Evolutionary conservation across 176 grass and related monocot genomes (phyloP), one percentile per base, ranked within the genome.

Genomic region (Oryza glumipatula): DNA sequence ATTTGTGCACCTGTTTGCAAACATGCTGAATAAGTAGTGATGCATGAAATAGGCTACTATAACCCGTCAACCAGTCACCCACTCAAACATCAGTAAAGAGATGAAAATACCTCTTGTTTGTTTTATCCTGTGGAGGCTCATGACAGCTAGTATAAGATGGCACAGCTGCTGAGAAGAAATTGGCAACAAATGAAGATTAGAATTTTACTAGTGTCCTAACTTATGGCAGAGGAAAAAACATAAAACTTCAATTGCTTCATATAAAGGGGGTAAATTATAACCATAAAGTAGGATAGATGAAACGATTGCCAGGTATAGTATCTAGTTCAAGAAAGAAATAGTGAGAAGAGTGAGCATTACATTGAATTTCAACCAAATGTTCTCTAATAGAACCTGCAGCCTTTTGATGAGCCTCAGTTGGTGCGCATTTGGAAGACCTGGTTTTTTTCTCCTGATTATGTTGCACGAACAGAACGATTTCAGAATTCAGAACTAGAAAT

Each of bases 31-130:
- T 85, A 19, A 83, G 82, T 22, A 68, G 41, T 16, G 0, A 70
- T 75, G 15, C 11, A 11, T 26, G 44, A 81, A 79, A 76, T 23
- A 63, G 36, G 47, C 13, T n/a, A 81, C 35, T 41, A 19, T 13
- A 52, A 41, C 17, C 56, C 4, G 1, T 22, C 41, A 26, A 46
- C 71, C 22, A 28, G 22, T 48, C 28, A 14, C 0, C 79, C 74
- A 74, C 36, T 46, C 4, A 12, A 87, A 51, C 30, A 75, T 58
- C 36, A 77, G 38, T 73, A 74, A 78, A 24, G 6, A 60, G 11
- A 24, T 48, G 43, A 63, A 56, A 23, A 78, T 84, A 93, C 91
- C 91, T 87, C 43, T 73, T 82, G 4, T 73, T 67, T 68, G 9
- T 70, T 80, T 48, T 67, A 73, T 70, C 60, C 22, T 77, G 67